A percentile compares a stretch with the other conserved stretches of the same genome.
phyloP scores from a whole-genome alignment of 352 stramenopile species.

The Globisporangium lucens region DNA sequence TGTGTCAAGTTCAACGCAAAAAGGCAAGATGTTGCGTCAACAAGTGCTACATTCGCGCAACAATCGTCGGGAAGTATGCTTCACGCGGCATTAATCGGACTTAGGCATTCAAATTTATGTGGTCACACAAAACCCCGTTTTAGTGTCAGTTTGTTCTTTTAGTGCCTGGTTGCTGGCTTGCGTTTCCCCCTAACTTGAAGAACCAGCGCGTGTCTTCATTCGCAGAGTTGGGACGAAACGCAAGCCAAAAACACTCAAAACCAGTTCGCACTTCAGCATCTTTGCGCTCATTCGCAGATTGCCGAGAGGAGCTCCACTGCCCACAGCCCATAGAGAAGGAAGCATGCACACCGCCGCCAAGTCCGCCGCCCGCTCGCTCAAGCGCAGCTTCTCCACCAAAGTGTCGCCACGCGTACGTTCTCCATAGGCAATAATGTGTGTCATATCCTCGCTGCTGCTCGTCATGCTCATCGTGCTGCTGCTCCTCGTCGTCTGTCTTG shows the following conservation, averaged over 20 bases:
- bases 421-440: neutral
- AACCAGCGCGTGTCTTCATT: conserved; percentile 6
- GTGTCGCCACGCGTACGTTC: conserved; percentile 34
- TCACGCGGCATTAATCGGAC: no score
- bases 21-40: conserved; percentile 6
- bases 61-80: neutral
- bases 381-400: conserved; percentile 41
- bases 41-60: conserved; percentile 2
- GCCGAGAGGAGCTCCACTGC: no score
- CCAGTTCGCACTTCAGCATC: neutral
- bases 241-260: neutral
- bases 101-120: no score
- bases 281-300: neutral
- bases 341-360: conserved; percentile 27
- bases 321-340: neutral
- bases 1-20: conserved; percentile 1
- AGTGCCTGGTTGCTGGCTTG: no score
- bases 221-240: conserved; percentile 3
- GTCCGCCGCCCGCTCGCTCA: conserved; percentile 26
- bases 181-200: no score
- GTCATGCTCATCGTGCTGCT: no score
- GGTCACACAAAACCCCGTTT: no score
- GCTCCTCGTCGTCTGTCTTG: neutral
- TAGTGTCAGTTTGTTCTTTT: no score
- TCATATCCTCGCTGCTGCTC: neutral